phyloP scores from a whole-genome alignment of 306 rosid genomes.

The Prunus armeniaca region DNA sequence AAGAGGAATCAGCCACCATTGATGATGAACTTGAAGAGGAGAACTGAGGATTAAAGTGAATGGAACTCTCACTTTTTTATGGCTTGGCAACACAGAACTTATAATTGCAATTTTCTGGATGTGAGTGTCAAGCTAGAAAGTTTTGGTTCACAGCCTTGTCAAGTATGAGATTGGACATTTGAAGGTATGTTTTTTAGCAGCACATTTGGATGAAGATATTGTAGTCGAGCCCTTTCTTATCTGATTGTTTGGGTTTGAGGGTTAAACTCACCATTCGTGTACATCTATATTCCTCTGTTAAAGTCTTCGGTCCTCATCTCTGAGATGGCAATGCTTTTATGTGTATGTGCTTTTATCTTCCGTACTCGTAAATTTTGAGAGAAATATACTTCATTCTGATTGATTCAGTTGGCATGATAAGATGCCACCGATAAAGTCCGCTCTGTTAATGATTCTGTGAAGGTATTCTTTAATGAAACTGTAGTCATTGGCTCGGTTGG shows the following conservation, averaged over 20 bases:
- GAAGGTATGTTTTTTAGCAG: not conserved
- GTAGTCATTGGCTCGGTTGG: too few relatives aligned
- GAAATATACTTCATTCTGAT: conserved; percentile 1
- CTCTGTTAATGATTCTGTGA: not conserved
- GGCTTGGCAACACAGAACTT: not conserved
- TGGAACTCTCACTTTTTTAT: not conserved
- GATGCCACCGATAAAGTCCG: not conserved
- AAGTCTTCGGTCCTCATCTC: not conserved
- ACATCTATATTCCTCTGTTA: not conserved
- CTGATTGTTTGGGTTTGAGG: not conserved
- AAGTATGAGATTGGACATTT: not conserved
- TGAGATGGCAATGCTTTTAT: not conserved
- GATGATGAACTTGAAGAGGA: conserved; percentile 22
- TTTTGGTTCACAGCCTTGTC: not conserved
- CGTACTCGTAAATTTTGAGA: not conserved
- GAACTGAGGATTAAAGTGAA: not conserved
- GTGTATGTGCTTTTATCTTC: not conserved
- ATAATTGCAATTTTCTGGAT: not conserved
- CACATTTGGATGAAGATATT: conserved; percentile 6
- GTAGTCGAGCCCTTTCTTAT: not conserved
- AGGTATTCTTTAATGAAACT: not conserved
- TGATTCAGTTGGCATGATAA: not conserved
- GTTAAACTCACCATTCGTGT: not conserved
- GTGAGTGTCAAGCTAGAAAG: not conserved
- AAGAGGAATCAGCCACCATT: not conserved